A percentile compares a stretch with the other conserved stretches of the same genome.
Evolutionary conservation across 805 yeast genomes (phyloP).

Genomic region (Scheffersomyces stipitis): DNA sequence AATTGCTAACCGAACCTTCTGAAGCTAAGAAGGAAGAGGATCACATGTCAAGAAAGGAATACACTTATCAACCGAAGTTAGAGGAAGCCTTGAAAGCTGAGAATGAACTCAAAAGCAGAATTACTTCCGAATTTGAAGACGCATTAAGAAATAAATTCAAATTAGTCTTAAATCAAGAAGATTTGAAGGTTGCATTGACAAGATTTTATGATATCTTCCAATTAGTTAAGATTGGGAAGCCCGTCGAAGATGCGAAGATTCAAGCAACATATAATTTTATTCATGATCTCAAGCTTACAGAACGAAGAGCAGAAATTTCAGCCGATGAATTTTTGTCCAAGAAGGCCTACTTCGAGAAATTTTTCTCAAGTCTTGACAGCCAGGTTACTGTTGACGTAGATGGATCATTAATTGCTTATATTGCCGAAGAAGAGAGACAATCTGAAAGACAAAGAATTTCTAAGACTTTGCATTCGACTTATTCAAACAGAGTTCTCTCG

Average conservation of each 20-base stretch:
- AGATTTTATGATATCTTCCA: constrained; percentile 52
- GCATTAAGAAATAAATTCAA: constrained; percentile 27
- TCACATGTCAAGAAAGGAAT: constrained; percentile 67
- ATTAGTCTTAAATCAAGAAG: constrained; percentile 26
- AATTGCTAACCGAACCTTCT: constrained; percentile 47
- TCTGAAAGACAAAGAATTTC: constrained; percentile 20
- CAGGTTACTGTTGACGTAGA: constrained; percentile 49
- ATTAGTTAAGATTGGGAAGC: constrained; percentile 58
- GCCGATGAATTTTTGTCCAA: constrained; percentile 20
- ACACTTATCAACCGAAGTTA: constrained; percentile 53
- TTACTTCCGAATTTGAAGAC: constrained; percentile 12
- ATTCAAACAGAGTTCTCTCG: constrained; percentile 24
- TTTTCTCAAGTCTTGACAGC: constrained; percentile 43
- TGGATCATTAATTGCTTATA: constrained; percentile 39
- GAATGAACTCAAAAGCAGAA: constrained; percentile 33
- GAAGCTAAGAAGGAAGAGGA: constrained; percentile 59
- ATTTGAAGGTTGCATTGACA: constrained; percentile 38
- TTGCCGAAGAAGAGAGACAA: constrained; percentile 28
- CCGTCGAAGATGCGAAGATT: constrained; percentile 53
- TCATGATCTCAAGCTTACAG: constrained; percentile 42
- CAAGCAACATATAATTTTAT: constrained; percentile 55
- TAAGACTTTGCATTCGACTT: constrained; percentile 18
- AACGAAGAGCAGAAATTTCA: constrained; percentile 37
- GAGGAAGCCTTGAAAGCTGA: constrained; percentile 41
- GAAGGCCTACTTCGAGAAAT: constrained; percentile 29